Evolutionary conservation across 2,329 filamentous ascomycete species (phyloP).

Genomic region (Neofusicoccum ribis): DNA sequence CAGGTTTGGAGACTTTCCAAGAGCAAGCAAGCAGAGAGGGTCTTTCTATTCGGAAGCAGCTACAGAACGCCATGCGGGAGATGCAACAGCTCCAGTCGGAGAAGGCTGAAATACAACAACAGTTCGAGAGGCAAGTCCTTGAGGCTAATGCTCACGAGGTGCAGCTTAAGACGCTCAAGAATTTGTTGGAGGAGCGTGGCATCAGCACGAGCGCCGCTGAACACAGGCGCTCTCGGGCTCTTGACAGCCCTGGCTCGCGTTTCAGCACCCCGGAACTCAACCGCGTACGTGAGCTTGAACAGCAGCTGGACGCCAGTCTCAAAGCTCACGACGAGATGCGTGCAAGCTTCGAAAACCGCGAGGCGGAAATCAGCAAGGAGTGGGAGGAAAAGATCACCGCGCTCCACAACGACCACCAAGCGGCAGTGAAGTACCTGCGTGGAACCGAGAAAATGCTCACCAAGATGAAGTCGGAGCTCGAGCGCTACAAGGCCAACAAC

Average conservation of each 20-base stretch:
- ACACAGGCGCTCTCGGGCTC: slow-evolving; percentile 67
- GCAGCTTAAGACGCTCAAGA: slow-evolving; percentile 90
- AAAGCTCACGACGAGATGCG: slow-evolving; percentile 86
- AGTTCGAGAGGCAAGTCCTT: slow-evolving; percentile 81
- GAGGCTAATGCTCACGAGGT: slow-evolving; percentile 92
- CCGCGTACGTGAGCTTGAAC: slow-evolving; percentile 81
- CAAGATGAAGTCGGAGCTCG: slow-evolving; percentile 96
- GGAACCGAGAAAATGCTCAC: slow-evolving; percentile 99
- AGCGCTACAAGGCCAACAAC: slow-evolving; percentile 87
- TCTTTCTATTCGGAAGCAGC: slow-evolving; percentile 82
- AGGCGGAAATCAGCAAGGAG: slow-evolving; percentile 81
- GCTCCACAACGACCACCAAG: slow-evolving; percentile 95
- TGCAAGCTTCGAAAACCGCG: slow-evolving; percentile 71
- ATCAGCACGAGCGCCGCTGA: slow-evolving; percentile 68
- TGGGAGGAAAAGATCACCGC: slow-evolving; percentile 93
- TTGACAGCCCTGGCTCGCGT: slow-evolving; percentile 71
- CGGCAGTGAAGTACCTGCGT: slow-evolving; percentile 95
- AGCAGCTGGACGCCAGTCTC: slow-evolving; percentile 75
- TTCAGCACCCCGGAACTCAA: slow-evolving; percentile 77
- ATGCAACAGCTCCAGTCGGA: slow-evolving; percentile 77
- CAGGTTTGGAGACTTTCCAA: slow-evolving; percentile 93
- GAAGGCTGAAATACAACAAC: slow-evolving; percentile 78
- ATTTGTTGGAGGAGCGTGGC: slow-evolving; percentile 85
- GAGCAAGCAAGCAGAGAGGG: slow-evolving; percentile 95
- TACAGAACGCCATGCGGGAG: slow-evolving; percentile 82